These are phyloP conservation scores for Geosmithia morbida DNA, from an alignment of 2,329 filamentous ascomycete genomes.

Conservation along the genomic window DNA sequence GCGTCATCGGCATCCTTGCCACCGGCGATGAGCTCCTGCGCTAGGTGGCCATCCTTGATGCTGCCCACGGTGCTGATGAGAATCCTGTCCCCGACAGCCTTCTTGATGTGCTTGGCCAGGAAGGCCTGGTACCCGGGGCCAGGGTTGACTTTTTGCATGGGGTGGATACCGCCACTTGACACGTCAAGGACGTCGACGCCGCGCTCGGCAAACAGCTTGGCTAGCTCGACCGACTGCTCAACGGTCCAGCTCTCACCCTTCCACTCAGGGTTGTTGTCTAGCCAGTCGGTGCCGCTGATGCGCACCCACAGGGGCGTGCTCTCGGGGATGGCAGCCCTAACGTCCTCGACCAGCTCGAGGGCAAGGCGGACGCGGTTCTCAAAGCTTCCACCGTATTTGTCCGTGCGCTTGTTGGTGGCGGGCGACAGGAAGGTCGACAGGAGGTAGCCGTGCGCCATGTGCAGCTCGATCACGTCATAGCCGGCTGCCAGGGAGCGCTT, in stretches of 20 bases:
- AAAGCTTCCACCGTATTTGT: constrained; percentile 49
- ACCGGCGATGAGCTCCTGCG: constrained; percentile 29
- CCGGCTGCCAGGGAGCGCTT: constrained; percentile 45
- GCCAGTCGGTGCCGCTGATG: constrained; percentile 63
- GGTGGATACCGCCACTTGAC: constrained; percentile 51
- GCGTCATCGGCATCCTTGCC: constrained; percentile 17
- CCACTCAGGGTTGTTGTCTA: constrained; percentile 42
- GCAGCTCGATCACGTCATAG: constrained; percentile 55
- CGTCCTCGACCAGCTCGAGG: constrained; percentile 50
- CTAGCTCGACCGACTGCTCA: constrained; percentile 48
- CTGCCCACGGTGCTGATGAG: constrained; percentile 30
- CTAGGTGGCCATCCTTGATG: constrained; percentile 27
- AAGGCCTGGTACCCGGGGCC: constrained; percentile 57
- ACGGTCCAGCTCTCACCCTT: constrained; percentile 50
- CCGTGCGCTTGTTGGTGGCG: constrained; percentile 48
- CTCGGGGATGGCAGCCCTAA: constrained; percentile 47
- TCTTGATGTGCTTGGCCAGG: constrained; percentile 57
- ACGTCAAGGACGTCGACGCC: constrained; percentile 69
- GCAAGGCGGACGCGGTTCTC: constrained; percentile 58
- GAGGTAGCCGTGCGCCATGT: constrained; percentile 65
- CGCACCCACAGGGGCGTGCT: constrained; percentile 60
- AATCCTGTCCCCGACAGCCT: constrained; percentile 47
- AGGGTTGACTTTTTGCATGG: constrained; percentile 37
- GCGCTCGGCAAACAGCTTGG: constrained; percentile 43
- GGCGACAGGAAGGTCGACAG: constrained; percentile 57